Conservation (phyloP, 1,284 basidiomycete genomes). For the Ustilago esculenta region DNA sequence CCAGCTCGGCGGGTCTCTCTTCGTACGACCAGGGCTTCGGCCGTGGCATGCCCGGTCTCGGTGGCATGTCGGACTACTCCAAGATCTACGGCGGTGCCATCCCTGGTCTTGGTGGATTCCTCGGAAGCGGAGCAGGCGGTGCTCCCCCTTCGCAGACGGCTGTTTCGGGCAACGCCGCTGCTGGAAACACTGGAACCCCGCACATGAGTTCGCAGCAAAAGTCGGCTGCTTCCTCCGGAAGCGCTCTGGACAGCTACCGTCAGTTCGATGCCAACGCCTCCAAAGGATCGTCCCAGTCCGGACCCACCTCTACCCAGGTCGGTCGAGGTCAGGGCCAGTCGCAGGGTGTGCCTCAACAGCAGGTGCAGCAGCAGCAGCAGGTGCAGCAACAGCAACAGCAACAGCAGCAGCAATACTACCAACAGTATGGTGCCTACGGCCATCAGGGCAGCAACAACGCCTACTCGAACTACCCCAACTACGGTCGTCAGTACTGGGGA, state of each 20-base stretch:
- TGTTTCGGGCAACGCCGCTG: conserved; percentile 27
- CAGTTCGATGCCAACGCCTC: conserved; percentile 47
- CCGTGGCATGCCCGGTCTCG: conserved; percentile 48
- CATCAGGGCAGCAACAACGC: conserved; percentile 58
- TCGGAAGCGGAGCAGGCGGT: conserved; percentile 37
- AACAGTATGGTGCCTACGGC: conserved; percentile 61
- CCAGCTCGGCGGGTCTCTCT: conserved; percentile 34
- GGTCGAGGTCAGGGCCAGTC: conserved; percentile 44
- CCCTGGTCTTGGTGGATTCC: conserved; percentile 55
- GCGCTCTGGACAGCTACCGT: conserved; percentile 47
- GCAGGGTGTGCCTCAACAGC: conserved; percentile 35
- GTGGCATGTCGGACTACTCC: conserved; percentile 55
- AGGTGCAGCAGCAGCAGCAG: conserved; percentile 43
- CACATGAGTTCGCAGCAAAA: conserved; percentile 51
- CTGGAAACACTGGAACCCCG: conserved; percentile 44
- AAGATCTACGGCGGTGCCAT: conserved; percentile 61
- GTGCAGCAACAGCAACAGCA: conserved; percentile 47
- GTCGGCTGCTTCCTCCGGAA: conserved; percentile 41
- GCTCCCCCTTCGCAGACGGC: conserved; percentile 49
- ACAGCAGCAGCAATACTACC: conserved; percentile 63
- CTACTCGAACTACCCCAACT: conserved; percentile 57
- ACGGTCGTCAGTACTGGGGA: conserved; percentile 64
- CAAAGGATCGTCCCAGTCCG: conserved; percentile 33
- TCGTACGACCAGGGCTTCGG: conserved; percentile 64
- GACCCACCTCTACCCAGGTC: conserved; percentile 30